A percentile compares a stretch with the other conserved stretches of the same genome.
These are phyloP conservation scores for Bipolaris cookei DNA, from an alignment of 2,329 filamentous ascomycete species.

Conservation along the genomic window DNA sequence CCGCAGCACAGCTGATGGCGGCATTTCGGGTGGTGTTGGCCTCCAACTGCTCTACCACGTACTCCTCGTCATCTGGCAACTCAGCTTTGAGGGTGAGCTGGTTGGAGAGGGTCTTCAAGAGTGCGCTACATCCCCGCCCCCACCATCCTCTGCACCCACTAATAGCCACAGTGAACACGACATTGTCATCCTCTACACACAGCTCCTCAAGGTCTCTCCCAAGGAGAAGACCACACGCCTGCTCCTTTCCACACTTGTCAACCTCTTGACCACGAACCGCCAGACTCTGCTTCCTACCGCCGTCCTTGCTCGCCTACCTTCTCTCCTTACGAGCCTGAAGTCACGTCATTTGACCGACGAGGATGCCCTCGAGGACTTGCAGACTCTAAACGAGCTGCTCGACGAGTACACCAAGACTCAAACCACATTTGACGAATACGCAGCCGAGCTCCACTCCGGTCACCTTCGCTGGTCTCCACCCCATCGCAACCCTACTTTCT, in stretches of 20 bases:
- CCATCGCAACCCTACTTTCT: conserved; percentile 85
- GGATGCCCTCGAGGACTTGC: conserved; percentile 60
- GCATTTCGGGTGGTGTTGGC: conserved; percentile 76
- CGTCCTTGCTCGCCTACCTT: conserved; percentile 80
- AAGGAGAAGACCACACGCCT: conserved; percentile 98
- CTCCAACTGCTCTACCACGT: conserved; percentile 94
- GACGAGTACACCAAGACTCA: conserved; percentile 81
- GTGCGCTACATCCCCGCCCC: conserved; percentile 57
- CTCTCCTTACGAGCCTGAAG: conserved; percentile 64
- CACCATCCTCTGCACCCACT: conserved; percentile 14
- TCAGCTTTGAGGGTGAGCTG: conserved; percentile 81
- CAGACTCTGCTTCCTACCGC: conserved; percentile 77
- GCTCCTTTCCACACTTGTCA: conserved; percentile 85
- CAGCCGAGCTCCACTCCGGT: conserved; percentile 82
- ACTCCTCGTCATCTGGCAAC: conserved; percentile 91
- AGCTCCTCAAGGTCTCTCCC: conserved; percentile 86
- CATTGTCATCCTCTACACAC: conserved; percentile 88
- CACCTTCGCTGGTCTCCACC: conserved; percentile 93
- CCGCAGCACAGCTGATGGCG: conserved; percentile 68
- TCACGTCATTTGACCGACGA: conserved; percentile 59
- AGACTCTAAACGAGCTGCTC: conserved; percentile 65
- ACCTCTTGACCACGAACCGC: conserved; percentile 78
- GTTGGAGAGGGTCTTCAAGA: conserved; percentile 83
- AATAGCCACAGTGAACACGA: conserved; percentile 78
- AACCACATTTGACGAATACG: conserved; percentile 71